Percentiles rank a stretch among this genome's conserved stretches.
phyloP scores from a whole-genome alignment of 345 rosid genomes.

The Citrus sinensis region DVS_A1.0 CM039168.1:30010001-30010500 shows the following conservation, averaged over 20 bases:
- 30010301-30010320: neutral
- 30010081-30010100: neutral
- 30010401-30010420: neutral
- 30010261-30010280: neutral
- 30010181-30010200: neutral
- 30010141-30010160: neutral
- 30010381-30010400: neutral
- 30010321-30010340: neutral
- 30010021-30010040: neutral
- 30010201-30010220: neutral
- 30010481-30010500: conserved; percentile 71
- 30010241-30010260: neutral
- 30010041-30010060: neutral
- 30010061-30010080: neutral
- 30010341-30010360: neutral
- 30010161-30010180: neutral
- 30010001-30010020: neutral
- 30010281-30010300: neutral
- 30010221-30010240: neutral
- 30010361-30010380: neutral
- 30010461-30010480: conserved; percentile 79
- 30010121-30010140: neutral
- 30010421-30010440: conserved; percentile 47
- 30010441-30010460: conserved; percentile 72
- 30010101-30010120: neutral